These are phyloP conservation scores for Heritiera fomes DNA, from an alignment of 345 rosid genomes.

Conservation along the genomic window DNA sequence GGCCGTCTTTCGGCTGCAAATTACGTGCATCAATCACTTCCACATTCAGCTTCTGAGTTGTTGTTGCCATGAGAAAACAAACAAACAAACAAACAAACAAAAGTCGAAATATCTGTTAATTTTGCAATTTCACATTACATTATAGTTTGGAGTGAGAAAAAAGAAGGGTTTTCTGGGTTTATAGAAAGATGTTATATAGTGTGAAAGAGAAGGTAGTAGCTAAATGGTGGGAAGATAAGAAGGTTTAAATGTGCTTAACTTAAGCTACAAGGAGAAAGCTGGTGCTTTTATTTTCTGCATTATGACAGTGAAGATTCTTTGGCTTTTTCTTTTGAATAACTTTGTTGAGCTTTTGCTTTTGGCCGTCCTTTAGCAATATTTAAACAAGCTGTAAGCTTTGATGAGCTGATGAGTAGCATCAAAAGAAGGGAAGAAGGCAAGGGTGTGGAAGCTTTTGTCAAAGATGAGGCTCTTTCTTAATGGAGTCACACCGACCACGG, in stretches of 20 bases:
- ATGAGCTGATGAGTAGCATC: slow-evolving; percentile 10
- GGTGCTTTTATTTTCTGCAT: background rate
- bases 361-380: background rate
- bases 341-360: slow-evolving; percentile 15
- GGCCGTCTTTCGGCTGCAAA: slow-evolving; percentile 77
- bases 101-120: background rate
- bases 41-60: slow-evolving; percentile 58
- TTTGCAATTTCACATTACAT: background rate
- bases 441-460: slow-evolving; percentile 15
- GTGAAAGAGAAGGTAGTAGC: slow-evolving; percentile 2
- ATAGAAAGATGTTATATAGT: background rate
- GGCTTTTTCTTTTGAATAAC: background rate
- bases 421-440: background rate
- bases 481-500: background rate
- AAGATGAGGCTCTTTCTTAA: slow-evolving; percentile 1
- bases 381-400: background rate
- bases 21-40: slow-evolving; percentile 80
- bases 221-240: background rate
- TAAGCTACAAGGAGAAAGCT: background rate
- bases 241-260: slow-evolving; percentile 19
- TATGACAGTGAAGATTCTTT: slow-evolving; percentile 16
- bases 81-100: background rate
- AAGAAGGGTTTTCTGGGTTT: slow-evolving; percentile 13
- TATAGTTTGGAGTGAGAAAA: background rate
- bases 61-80: slow-evolving; percentile 38